Base-by-base conservation (phyloP, 768 basidiomycete genomes). In the Suillus discolor region DNA sequence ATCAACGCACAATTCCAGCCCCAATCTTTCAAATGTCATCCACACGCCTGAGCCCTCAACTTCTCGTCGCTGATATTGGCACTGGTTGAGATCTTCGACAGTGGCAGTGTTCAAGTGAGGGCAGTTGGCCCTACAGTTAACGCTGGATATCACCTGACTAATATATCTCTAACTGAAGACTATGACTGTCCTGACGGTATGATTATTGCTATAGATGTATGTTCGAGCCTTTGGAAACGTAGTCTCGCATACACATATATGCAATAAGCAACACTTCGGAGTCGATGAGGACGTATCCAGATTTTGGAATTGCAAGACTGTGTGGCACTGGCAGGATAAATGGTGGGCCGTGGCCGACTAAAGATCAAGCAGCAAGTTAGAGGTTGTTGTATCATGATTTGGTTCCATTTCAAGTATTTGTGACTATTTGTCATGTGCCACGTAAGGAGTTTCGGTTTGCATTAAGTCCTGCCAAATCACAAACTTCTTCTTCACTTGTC, bases 401-500 rank as follows among this genome's bases (percentile, higher is more conserved):
- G 41, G 41, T 41, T 45, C 44, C 20, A 47, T 23, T 23, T 25
- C 25, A 28, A 8, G 16, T 53, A 53, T 53, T 60, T 60, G 59
- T 28, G 18, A 42, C 1, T 60, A 18, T 60, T 60, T 60, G 59
- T 60, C 16, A 28, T 60, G 41, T 60, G 59, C 59, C 59, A 60
- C 59, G 59, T 60, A 55, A 63, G 61, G 51, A 53, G 51, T 53
- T 53, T 53, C 51, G 51, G 51, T 53, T 61, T 34, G 62, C 25
- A 55, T 55, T 51, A 34, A 65, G 36, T 28, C 45, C 60, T 31
- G 47, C 64, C 16, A 53, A 53, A 62, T 64, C 28, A 51, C 63
- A n/a, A 64, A 66, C 53, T 53, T 53, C 28, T 53, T 53, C 51
- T 53, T 53, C 16, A 53, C 70, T 54, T 55, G 64, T 62, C 68